Evolutionary conservation across 805 yeast genomes (phyloP), one percentile per base, ranked within the genome.

Genomic region (Zygotorulaspora chibaensis): DNA sequence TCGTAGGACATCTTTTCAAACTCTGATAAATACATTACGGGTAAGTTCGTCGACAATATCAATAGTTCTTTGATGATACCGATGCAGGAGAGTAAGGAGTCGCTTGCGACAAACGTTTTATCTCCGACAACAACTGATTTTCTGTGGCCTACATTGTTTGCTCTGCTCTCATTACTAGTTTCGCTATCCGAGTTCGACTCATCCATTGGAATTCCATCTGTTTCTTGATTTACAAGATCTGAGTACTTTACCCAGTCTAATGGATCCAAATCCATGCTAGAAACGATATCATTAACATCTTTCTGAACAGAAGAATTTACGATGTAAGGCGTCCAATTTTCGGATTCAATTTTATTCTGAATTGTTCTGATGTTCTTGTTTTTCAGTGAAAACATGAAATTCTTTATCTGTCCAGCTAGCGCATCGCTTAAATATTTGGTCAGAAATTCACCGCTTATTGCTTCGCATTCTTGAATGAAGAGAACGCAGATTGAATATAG

Each of bases 381-480:
- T 52, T 84, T 89, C 54, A 76, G 75, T 27, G 79, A 69, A 26
- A 70, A 69, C 30, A 79, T 66, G 59, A 79, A 89, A 44, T 76
- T 74, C 48, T 74, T 79, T 3, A 84, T 73, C 51, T 87, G 96
- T 27, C 75, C 73, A n/a, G 74, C 77, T 12, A 89, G 65, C 56
- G 81, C 77, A 46, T 82, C 87, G 42, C 83, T 79, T 25, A 91
- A 67, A n/a, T 79, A 81, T 23, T 74, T 72, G 0, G 79, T 73
- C 11, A 75, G 63, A 7, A 77, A 73, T 46, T 75, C 79, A 0
- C 95, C 96, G 3, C 88, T 81, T 3, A 90, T 76, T 11, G 80
- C 72, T 63, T 93, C 98, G 62, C 96, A 87, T 58, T 88, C 96
- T 39, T 77, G 78, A 35, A 89, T 70, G 60, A 90, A 90, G 17